Evolutionary conservation across 108 stramenopile species (phyloP).

Genomic region (Chaetoceros tenuissimus): DNA sequence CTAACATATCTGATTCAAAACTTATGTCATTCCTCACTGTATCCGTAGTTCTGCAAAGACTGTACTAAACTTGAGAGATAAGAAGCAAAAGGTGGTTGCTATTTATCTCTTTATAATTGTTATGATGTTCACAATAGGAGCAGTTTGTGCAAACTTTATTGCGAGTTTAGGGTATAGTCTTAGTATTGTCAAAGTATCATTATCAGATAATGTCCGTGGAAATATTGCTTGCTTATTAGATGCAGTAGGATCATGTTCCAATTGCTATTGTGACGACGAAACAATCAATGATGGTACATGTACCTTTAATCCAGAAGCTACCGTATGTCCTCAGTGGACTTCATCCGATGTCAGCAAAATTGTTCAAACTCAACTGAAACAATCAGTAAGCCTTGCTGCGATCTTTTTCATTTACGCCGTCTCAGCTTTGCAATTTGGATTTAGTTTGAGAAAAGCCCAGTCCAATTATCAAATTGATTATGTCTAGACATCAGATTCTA

Average conservation of each 20-base stretch:
- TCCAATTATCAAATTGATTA: slow-evolving; percentile 74
- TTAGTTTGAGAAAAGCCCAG: slow-evolving; percentile 47
- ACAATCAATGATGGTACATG: neutral
- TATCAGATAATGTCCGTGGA: slow-evolving; percentile 24
- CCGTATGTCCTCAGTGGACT: slow-evolving; percentile 71
- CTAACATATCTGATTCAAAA: too few species aligned
- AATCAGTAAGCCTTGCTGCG: slow-evolving; percentile 56
- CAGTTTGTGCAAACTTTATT: slow-evolving; percentile 41
- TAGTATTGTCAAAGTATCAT: slow-evolving; percentile 24
- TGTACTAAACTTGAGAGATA: slow-evolving; percentile 59
- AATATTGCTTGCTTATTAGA: slow-evolving; percentile 56
- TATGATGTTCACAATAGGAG: slow-evolving; percentile 30
- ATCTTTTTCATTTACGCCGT: slow-evolving; percentile 70
- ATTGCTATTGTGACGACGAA: slow-evolving; percentile 27
- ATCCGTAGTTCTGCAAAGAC: slow-evolving; percentile 13
- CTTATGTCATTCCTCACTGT: too few species aligned
- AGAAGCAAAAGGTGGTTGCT: slow-evolving; percentile 44
- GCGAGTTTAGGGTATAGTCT: slow-evolving; percentile 49
- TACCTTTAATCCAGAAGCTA: neutral
- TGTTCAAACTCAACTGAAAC: slow-evolving; percentile 63
- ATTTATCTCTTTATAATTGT: slow-evolving; percentile 44
- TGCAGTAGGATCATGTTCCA: slow-evolving; percentile 37
- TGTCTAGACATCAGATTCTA: too few species aligned
- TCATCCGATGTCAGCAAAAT: slow-evolving; percentile 47
- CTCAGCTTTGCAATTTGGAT: slow-evolving; percentile 54